A percentile compares a stretch with the other conserved stretches of the same genome.
phyloP scores from a whole-genome alignment of 2,329 filamentous ascomycete species.

The Trichoderma pleuroti region DNA sequence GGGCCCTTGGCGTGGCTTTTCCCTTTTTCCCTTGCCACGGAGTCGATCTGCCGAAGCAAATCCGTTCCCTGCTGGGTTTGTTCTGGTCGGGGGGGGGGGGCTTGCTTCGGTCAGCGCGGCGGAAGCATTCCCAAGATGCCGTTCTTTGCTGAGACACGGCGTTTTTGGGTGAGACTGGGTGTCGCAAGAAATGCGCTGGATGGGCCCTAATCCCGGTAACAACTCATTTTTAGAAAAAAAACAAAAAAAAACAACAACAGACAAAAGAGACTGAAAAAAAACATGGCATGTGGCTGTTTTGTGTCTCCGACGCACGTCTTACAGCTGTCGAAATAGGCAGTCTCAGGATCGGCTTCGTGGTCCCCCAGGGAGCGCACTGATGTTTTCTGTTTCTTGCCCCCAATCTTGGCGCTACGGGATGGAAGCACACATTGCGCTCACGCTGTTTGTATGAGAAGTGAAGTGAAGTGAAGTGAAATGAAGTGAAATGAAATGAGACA shows the following conservation, averaged over 20 bases:
- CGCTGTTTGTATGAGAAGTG: not conserved
- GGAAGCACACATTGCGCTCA: not conserved
- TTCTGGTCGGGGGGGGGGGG: not conserved
- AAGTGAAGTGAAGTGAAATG: not conserved
- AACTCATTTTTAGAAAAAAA: not conserved
- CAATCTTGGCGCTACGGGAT: not conserved
- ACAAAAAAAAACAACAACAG: not conserved
- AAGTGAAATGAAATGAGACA: not conserved
- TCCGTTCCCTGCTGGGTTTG: not conserved
- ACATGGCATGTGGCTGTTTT: not conserved
- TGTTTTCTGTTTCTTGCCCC: not conserved
- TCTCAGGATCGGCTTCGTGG: not conserved
- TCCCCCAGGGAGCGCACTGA: not conserved
- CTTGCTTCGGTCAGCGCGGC: not conserved
- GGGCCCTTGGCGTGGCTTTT: constrained; percentile 5
- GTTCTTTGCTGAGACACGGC: not conserved
- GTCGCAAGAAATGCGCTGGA: not conserved
- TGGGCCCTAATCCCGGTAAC: not conserved
- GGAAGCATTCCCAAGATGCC: not conserved
- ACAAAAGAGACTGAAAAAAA: not conserved
- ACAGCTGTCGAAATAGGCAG: not conserved
- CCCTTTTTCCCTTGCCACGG: not conserved
- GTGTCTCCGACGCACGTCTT: not conserved
- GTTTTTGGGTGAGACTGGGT: not conserved
- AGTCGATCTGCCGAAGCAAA: constrained; percentile 7